These are phyloP conservation scores for Tetrastigma voinierianum DNA, from an alignment of 164 flowering plant species.

Conservation along the genomic window DNA sequence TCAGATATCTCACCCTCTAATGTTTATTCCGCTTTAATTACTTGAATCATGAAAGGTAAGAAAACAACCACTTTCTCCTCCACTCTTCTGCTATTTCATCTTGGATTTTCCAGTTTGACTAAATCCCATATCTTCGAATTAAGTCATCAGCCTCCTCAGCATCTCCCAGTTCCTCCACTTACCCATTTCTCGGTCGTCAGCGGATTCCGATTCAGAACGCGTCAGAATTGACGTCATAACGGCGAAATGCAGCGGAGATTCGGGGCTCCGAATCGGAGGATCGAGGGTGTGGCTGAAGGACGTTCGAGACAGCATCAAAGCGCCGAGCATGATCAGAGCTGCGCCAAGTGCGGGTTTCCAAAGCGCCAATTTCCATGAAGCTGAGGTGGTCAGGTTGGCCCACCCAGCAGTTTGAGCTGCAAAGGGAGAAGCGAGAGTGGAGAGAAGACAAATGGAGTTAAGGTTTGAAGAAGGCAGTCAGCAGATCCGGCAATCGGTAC, in stretches of 20 bases:
- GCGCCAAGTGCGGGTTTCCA: slow-evolving; percentile 54
- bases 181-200: neutral
- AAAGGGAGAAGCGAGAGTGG: slow-evolving; percentile 5
- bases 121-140: neutral
- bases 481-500: neutral
- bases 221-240: slow-evolving; percentile 44
- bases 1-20: too few relatives aligned
- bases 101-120: slow-evolving; percentile 15
- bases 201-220: slow-evolving; percentile 1
- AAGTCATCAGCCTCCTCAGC: slow-evolving; percentile 24
- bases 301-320: slow-evolving; percentile 46
- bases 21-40: too few relatives aligned
- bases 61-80: neutral
- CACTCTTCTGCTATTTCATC: neutral
- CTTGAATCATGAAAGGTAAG: neutral
- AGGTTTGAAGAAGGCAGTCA: slow-evolving; percentile 20
- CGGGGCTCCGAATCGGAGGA: slow-evolving; percentile 46
- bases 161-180: slow-evolving; percentile 30
- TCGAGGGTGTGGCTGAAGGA: slow-evolving; percentile 57
- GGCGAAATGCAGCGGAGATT: slow-evolving; percentile 65
- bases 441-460: neutral
- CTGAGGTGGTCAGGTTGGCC: slow-evolving; percentile 10
- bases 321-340: slow-evolving; percentile 59
- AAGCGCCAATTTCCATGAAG: slow-evolving; percentile 55
- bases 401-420: neutral